Base-by-base conservation (phyloP, 2,329 filamentous ascomycete genomes). In the Massarina eburnea region DNA sequence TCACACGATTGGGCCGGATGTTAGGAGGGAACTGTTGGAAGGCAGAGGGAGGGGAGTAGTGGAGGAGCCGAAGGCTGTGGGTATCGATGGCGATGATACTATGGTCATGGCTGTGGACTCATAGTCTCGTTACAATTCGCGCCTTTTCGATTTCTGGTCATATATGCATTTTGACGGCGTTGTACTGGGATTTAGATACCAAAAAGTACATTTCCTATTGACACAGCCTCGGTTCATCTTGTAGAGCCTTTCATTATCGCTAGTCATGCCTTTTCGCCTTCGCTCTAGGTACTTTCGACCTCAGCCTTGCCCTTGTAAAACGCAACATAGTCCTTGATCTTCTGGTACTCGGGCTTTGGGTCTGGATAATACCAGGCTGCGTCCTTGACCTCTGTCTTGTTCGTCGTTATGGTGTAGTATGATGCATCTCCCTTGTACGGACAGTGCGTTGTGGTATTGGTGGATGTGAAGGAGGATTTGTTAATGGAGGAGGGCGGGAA, bases 1-100 rank as follows among this genome's bases (percentile, higher is more conserved):
- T 73, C 84, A 85, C 50, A 82, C 86, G 49, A 96, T 99, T 54
- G 91, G 90, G 0, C 91, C 94, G 0, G 94, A 97, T 68, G 89
- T 97, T 20, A 79, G 94, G 57, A 83, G 91, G 61, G 92, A 99
- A 69, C 68, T 99, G 62, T 72, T 97, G 38, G 91, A 90, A 20
- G 94, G 94, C 2, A 80, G 94, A 70, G 92, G 91, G 2, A 81
- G 94, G 52, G 92, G 92, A 29, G 83, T 92, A 5, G 76, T 84
- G 19, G 66, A 84, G 18, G 85, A 89, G 68, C 80, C 72, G 71
- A 55, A 76, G 72, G 63, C 80, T 61, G 56, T 74, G 72, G 54
- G 75, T 66, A 84, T 90, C 58, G 91, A 81, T 45, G 82, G 88
- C 8, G 89, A 97, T 68, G 92, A 97, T 75, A 96, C 91, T 14